A percentile compares a stretch with the other conserved stretches of the same genome.
Evolutionary conservation across 1,139 yeast species (phyloP).

Genomic region (Taphrina populina): DNA sequence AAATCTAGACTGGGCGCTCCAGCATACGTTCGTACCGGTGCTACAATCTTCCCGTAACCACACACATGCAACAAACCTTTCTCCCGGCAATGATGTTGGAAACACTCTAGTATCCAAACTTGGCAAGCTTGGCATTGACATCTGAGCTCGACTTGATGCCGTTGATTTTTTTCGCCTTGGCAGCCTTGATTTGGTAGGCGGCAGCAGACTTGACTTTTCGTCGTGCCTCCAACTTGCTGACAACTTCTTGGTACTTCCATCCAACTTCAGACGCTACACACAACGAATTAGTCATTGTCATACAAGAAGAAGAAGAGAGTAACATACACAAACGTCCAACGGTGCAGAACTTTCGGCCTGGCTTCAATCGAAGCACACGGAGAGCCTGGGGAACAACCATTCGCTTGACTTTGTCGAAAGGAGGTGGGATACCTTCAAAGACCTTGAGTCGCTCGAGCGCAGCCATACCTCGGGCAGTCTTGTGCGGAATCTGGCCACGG

Average conservation of each 20-base stretch:
- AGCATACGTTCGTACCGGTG: too few relatives aligned
- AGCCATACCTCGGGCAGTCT: slow-evolving; percentile 99
- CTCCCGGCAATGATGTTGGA: too few relatives aligned
- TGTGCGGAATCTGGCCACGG: slow-evolving; percentile 99
- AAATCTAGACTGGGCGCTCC: too few relatives aligned
- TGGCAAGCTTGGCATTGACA: slow-evolving; percentile 71
- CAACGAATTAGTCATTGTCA: slow-evolving; percentile 48
- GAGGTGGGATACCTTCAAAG: slow-evolving; percentile 99
- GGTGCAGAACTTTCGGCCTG: slow-evolving; percentile 99
- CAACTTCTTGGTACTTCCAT: slow-evolving; percentile 99
- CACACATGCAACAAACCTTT: too few relatives aligned
- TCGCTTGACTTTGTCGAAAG: slow-evolving; percentile 99
- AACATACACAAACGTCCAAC: slow-evolving; percentile 90
- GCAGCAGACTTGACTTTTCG: slow-evolving; percentile 99
- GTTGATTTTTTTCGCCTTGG: slow-evolving; percentile 82
- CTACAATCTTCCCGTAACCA: too few relatives aligned
- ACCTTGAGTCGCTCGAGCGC: slow-evolving; percentile 99
- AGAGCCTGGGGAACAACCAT: slow-evolving; percentile 99
- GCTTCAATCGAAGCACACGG: slow-evolving; percentile 98
- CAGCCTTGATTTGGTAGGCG: slow-evolving; percentile 99
- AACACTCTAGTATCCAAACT: slow-evolving; percentile 78
- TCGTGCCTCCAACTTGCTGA: slow-evolving; percentile 97
- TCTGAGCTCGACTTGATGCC: slow-evolving; percentile 80
- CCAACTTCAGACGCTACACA: slow-evolving; percentile 70
- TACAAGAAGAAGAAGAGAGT: slow-evolving; percentile 73